Evolutionary conservation across 2,329 filamentous ascomycete genomes (phyloP), one percentile per base, ranked within the genome.

Genomic region (Daldinia sp.): DNA sequence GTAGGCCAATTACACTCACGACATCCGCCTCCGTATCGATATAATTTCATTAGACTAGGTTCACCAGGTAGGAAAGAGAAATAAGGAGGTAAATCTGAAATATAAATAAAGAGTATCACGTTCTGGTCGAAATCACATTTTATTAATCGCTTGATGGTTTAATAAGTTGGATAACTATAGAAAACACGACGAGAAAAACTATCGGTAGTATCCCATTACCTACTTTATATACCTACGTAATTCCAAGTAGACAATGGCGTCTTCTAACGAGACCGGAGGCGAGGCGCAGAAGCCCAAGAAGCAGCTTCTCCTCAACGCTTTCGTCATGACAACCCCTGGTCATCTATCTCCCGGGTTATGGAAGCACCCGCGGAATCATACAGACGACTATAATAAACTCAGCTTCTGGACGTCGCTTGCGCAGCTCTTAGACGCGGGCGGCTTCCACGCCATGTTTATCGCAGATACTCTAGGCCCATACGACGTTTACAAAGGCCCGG

Each of bases 301-400:
- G 65, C 79, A 85, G 34, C 85, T 89, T 6, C 72, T 89, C 3
- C 78, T 89, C 39, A 89, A 89, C 74, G 86, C 86, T 2, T 89
- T 89, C 64, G 86, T 88, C 61, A 89, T 88, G 86, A 85, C 80
- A 2, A 88, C 86, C 0, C 81, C 88, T 1, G 87, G 86, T 1
- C 87, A 90, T 70, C 71, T 90, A 27, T 86, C 84, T 0, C 86
- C 86, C 0, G 87, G 87, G 0, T 85, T 89, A 73, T 90, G 87
- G 87, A 66, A 85, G 80, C 86, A 89, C 53, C 86, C 87, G 0
- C 78, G 76, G n/a, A 87, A 90, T 72, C 81, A 81, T 61, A 87
- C 85, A 0, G 82, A 83, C 0, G 84, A 83, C 0, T 90, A 90
- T 64, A 79, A 85, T 19, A 83, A 80, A 19, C 78, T 89, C 1